These are phyloP conservation scores for Paramyrothecium sp. DNA, from an alignment of 2,329 filamentous ascomycete species.

Conservation along the genomic window DNA sequence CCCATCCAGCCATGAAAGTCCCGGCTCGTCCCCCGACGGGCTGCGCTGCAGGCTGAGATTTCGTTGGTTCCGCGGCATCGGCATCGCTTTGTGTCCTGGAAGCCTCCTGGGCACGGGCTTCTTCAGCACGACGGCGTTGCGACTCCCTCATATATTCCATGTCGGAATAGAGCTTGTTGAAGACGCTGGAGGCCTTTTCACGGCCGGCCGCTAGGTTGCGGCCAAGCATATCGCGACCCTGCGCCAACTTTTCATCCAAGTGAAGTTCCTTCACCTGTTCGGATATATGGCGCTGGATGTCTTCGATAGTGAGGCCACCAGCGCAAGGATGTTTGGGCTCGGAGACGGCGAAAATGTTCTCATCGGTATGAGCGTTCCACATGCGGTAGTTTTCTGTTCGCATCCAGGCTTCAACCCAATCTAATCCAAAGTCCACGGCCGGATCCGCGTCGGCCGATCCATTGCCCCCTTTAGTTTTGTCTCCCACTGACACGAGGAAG, in stretches of 20 bases:
- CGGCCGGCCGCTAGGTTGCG: slow-evolving; percentile 84
- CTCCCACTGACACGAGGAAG: slow-evolving; percentile 65
- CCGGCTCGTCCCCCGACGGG: slow-evolving; percentile 56
- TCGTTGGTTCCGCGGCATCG: slow-evolving; percentile 20
- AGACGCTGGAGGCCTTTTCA: slow-evolving; percentile 82
- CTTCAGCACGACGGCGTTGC: slow-evolving; percentile 39
- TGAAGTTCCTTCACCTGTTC: slow-evolving; percentile 94
- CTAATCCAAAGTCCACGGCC: slow-evolving; percentile 74
- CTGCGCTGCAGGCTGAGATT: slow-evolving; percentile 44
- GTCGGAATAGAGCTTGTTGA: slow-evolving; percentile 87
- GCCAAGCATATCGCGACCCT: slow-evolving; percentile 81
- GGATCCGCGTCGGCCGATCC: slow-evolving; percentile 80
- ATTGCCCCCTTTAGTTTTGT: slow-evolving; percentile 63
- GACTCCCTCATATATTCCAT: slow-evolving; percentile 65
- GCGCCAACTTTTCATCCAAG: slow-evolving; percentile 83
- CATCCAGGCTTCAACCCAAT: slow-evolving; percentile 87
- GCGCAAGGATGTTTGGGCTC: slow-evolving; percentile 92
- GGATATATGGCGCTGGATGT: slow-evolving; percentile 84
- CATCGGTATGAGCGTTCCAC: slow-evolving; percentile 78
- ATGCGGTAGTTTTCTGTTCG: slow-evolving; percentile 88
- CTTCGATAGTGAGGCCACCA: slow-evolving; percentile 88
- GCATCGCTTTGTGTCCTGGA: slow-evolving; percentile 8
- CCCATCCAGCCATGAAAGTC: slow-evolving; percentile 68
- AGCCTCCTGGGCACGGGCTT: slow-evolving; percentile 26
- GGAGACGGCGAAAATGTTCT: slow-evolving; percentile 89